Evolutionary conservation across 2,329 filamentous ascomycete genomes (phyloP), one percentile per base, ranked within the genome.

Genomic region (Diplodia sapinea): DNA sequence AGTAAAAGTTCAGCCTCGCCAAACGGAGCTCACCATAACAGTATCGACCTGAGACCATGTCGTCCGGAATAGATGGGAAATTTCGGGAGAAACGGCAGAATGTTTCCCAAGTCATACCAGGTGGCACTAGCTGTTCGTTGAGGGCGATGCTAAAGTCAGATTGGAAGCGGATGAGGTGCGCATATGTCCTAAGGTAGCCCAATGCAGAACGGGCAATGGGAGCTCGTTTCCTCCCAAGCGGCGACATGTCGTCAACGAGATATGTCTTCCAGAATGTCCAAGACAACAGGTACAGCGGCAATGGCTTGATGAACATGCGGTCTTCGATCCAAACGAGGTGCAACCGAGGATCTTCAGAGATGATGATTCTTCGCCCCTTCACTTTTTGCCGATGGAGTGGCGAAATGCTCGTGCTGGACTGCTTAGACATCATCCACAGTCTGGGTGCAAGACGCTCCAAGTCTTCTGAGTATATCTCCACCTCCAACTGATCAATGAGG

Each of bases 11-110:
- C 23, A 84, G 71, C 31, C 81, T 76, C 5, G 76, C 75, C 11
- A 83, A 75, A 1, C 82, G 77, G 36, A 84, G 73, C 71, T 84
- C 82, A 20, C 82, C 81, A 67, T 79, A 84, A 29, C 70, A 66
- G 70, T 82, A 84, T 17, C 82, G 75, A 17, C 69, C 69, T 51
- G 78, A 79, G n/a, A 82, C 76, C 5, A 67, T 68, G 15, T 66
- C 43, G 57, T 76, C 70, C 0, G 76, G 71, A 38, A 81, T 77
- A n/a, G 57, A 15, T 29, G 67, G 33, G 17, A 40, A 52, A 6
- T 26, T 62, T 55, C 68, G 70, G 47, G 71, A 73, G 4, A 59
- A 74, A 71, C 40, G 72, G 49, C 8, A 7, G 49, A 51, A 51
- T n/a, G n/a, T 13, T 6, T 7, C 12, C 49, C 49, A 51, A 20